These are phyloP conservation scores for Aspergillus uvarum DNA, from an alignment of 2,329 filamentous ascomycete species.

Conservation along the genomic window DNA sequence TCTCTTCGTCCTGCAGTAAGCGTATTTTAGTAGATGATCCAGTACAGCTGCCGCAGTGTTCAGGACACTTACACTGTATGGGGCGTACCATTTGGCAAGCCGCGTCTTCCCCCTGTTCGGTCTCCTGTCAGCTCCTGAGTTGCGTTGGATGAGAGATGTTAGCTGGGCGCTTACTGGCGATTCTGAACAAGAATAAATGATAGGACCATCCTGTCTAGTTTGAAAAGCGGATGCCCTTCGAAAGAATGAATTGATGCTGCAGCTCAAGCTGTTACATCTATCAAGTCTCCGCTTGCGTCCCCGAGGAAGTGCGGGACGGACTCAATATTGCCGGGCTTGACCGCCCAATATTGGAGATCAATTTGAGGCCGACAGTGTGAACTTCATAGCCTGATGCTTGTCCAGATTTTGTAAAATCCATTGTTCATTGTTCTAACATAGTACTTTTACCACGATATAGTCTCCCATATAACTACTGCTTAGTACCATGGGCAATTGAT, in stretches of 20 bases:
- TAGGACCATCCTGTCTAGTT: conserved; percentile 55
- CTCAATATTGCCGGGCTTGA: conserved; percentile 29
- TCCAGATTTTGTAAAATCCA: not conserved
- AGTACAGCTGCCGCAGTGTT: not conserved
- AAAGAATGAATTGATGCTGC: not conserved
- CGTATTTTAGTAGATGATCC: not conserved
- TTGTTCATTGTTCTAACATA: not conserved
- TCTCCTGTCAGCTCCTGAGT: conserved; percentile 21
- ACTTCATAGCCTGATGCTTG: not conserved
- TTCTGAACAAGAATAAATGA: conserved; percentile 91
- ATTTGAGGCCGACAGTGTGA: not conserved
- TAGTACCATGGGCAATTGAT: not conserved
- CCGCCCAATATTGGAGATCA: conserved; percentile 22
- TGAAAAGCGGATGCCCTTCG: conserved; percentile 12
- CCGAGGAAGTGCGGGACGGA: conserved; percentile 27
- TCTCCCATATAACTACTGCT: not conserved
- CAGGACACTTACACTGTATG: conserved; percentile 68
- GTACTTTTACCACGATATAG: too few relatives aligned
- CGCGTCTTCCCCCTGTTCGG: conserved; percentile 85
- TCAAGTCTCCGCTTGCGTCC: conserved; percentile 24
- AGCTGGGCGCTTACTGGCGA: conserved; percentile 63
- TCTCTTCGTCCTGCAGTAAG: conserved; percentile 75
- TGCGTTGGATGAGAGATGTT: not conserved
- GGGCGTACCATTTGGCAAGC: conserved; percentile 97
- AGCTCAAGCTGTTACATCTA: not conserved